These are phyloP conservation scores for Fonsecaea multimorphosa DNA, from an alignment of 2,329 filamentous ascomycete genomes.

Conservation along the genomic window DNA sequence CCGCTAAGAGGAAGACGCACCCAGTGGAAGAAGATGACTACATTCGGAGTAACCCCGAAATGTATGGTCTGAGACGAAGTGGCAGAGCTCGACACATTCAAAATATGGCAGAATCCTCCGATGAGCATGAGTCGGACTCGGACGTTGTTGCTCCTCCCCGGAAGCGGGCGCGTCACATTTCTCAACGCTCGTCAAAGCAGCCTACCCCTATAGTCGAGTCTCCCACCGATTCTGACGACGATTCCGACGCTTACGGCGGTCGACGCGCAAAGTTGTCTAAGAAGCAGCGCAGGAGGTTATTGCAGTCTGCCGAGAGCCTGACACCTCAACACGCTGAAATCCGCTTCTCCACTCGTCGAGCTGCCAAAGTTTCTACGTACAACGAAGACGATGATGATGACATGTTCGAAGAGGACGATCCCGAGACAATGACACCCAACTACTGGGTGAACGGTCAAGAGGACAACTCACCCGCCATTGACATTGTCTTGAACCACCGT, in stretches of 20 bases:
- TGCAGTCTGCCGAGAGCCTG: constrained; percentile 68
- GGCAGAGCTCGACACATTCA: constrained; percentile 69
- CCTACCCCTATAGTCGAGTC: constrained; percentile 53
- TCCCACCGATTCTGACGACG: constrained; percentile 68
- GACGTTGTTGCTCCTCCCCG: constrained; percentile 62
- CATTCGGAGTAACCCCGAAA: constrained; percentile 88
- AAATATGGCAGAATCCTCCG: constrained; percentile 67
- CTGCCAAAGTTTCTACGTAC: constrained; percentile 72
- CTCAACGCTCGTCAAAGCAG: constrained; percentile 59
- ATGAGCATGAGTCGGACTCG: constrained; percentile 73
- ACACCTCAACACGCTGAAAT: constrained; percentile 76
- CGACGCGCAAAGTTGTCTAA: constrained; percentile 73
- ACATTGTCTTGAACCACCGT: constrained; percentile 87
- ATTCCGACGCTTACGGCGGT: constrained; percentile 76
- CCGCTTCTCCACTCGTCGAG: constrained; percentile 84
- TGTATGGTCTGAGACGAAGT: constrained; percentile 93
- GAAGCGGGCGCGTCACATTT: constrained; percentile 59
- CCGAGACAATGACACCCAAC: constrained; percentile 68
- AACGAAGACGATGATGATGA: constrained; percentile 70
- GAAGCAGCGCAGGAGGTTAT: constrained; percentile 74
- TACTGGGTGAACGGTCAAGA: constrained; percentile 74
- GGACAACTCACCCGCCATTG: constrained; percentile 83
- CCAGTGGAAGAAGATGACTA: constrained; percentile 72
- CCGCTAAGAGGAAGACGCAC: constrained; percentile 74
- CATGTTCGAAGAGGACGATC: constrained; percentile 60